A percentile compares a stretch with the other conserved stretches of the same genome.
Evolutionary conservation across 1,284 basidiomycete species (phyloP).

Genomic region (Rhodotorula sp.): DNA sequence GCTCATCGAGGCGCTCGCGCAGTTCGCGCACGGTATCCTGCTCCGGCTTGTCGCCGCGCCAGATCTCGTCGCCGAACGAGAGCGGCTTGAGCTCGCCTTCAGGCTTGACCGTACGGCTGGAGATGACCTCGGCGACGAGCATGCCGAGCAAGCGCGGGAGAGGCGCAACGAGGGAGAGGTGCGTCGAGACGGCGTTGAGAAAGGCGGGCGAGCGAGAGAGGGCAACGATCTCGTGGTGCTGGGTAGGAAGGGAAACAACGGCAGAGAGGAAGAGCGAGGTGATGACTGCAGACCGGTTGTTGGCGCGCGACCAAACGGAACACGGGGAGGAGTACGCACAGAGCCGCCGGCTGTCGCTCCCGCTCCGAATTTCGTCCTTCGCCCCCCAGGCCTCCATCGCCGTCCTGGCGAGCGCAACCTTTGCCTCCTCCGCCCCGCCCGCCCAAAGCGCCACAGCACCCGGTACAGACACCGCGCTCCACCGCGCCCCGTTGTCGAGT

Average conservation of each 20-base stretch:
- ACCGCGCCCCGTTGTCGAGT: neutral
- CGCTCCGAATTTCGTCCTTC: constrained; percentile 13
- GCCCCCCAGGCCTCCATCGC: constrained; percentile 5
- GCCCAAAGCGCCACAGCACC: constrained; percentile 7
- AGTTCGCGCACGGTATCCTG: constrained; percentile 59
- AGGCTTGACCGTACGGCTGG: constrained; percentile 47
- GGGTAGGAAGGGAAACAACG: constrained; percentile 62
- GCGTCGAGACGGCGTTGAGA: constrained; percentile 70
- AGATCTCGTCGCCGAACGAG: constrained; percentile 68
- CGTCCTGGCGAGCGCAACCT: constrained; percentile 21
- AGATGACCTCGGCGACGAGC: constrained; percentile 77
- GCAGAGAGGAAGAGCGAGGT: constrained; percentile 69
- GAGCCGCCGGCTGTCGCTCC: constrained; percentile 4
- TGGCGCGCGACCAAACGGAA: neutral
- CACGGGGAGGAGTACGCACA: neutral
- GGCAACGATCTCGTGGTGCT: constrained; percentile 54
- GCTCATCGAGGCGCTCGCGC: constrained; percentile 57
- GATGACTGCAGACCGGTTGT: constrained; percentile 57
- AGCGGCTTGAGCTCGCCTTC: constrained; percentile 61
- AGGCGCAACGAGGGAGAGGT: constrained; percentile 75
- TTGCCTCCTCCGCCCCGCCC: neutral
- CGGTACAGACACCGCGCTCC: neutral
- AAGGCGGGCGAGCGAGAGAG: constrained; percentile 62
- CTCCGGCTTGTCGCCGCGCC: constrained; percentile 77
- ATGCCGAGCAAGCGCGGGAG: constrained; percentile 86